A percentile compares a stretch with the other conserved stretches of the same genome.
Conservation (phyloP, 352 stramenopile species). For the Phytophthora macrochlamydospora region DNA sequence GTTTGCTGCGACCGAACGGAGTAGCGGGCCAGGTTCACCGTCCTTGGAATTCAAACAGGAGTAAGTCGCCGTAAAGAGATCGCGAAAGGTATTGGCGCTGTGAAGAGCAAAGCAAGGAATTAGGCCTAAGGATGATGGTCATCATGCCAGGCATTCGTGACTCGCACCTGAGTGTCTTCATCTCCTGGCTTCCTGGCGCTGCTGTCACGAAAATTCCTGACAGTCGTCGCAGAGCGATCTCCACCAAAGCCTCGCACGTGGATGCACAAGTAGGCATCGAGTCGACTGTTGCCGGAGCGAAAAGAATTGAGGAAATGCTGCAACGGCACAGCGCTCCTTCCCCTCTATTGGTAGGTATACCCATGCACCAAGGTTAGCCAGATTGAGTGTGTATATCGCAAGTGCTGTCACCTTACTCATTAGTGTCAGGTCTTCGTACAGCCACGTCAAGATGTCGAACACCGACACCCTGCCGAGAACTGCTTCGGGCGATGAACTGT, state of each 20-base stretch:
- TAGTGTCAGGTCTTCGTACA: slow-evolving; percentile 59
- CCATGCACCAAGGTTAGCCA: slow-evolving; percentile 4
- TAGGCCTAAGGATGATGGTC: not conserved
- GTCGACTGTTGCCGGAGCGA: slow-evolving; percentile 34
- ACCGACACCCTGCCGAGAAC: slow-evolving; percentile 50
- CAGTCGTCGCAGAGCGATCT: slow-evolving; percentile 35
- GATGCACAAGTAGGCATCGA: slow-evolving; percentile 13
- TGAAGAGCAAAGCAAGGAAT: not conserved
- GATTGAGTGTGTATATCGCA: not conserved
- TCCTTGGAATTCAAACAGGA: slow-evolving; percentile 17
- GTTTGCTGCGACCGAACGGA: slow-evolving; percentile 34
- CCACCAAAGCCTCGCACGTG: slow-evolving; percentile 43
- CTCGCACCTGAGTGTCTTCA: slow-evolving; percentile 27
- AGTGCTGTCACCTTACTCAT: slow-evolving; percentile 42
- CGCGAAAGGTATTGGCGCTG: slow-evolving; percentile 28
- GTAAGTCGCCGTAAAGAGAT: slow-evolving; percentile 36
- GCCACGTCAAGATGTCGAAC: slow-evolving; percentile 57
- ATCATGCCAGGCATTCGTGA: not conserved
- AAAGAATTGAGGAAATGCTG: slow-evolving; percentile 61
- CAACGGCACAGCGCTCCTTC: slow-evolving; percentile 37
- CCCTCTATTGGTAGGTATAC: slow-evolving; percentile 23
- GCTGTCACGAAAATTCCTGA: slow-evolving; percentile 34
- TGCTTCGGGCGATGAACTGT: slow-evolving; percentile 14
- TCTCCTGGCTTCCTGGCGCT: slow-evolving; percentile 5
- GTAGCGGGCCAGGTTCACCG: slow-evolving; percentile 22